phyloP scores from a whole-genome alignment of 2,329 filamentous ascomycete species.

The Epichloe elymi region DNA sequence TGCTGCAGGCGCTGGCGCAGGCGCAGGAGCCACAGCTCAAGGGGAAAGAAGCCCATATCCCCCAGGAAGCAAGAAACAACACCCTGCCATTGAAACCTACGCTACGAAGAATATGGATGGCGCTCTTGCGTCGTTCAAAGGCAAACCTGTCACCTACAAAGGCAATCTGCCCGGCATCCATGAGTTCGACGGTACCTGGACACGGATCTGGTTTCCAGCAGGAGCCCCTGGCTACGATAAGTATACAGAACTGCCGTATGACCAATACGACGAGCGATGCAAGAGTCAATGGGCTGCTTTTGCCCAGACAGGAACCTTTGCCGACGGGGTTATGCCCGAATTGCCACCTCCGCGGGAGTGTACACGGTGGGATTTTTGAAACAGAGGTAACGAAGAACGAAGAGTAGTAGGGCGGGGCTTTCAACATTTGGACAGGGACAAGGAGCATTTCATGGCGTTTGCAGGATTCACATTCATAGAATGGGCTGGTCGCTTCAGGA shows the following conservation, averaged over 20 bases:
- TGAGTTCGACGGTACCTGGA: slow-evolving; percentile 40
- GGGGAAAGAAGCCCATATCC: slow-evolving; percentile 26
- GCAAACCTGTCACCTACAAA: slow-evolving; percentile 48
- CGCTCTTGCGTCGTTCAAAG: slow-evolving; percentile 46
- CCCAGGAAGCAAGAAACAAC: slow-evolving; percentile 29
- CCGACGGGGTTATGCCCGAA: slow-evolving; percentile 58
- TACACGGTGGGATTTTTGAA: slow-evolving; percentile 58
- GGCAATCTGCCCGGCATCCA: slow-evolving; percentile 32
- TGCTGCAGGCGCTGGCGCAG: not conserved
- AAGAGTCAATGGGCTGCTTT: slow-evolving; percentile 53
- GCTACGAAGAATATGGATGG: slow-evolving; percentile 28
- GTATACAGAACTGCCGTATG: slow-evolving; percentile 46
- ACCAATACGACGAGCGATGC: slow-evolving; percentile 45
- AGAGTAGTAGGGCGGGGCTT: not conserved
- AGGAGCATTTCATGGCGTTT: slow-evolving; percentile 10
- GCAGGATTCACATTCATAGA: not conserved
- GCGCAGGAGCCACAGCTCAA: not conserved
- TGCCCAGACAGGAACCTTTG: slow-evolving; percentile 52
- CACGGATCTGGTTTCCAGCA: slow-evolving; percentile 60
- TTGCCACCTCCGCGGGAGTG: slow-evolving; percentile 68
- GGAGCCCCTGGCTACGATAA: slow-evolving; percentile 52
- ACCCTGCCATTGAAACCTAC: slow-evolving; percentile 32
- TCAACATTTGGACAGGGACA: not conserved
- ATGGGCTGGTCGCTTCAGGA: not conserved
- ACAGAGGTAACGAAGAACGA: not conserved